Conservation (phyloP, 169 alveolate genomes). For the Plasmodium gaboni region DNA sequence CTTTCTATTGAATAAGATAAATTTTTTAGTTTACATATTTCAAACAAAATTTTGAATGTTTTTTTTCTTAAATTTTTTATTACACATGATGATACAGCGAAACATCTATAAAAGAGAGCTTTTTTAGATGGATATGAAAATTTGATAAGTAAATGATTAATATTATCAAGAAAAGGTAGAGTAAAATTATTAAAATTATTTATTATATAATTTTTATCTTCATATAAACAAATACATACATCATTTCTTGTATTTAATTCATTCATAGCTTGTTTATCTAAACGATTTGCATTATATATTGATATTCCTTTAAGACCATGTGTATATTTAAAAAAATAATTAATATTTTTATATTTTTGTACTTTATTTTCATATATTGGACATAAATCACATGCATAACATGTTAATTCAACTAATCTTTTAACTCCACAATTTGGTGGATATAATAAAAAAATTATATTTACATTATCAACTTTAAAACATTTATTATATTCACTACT, state of each 20-base stretch:
- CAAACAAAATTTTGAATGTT: conserved; percentile 19
- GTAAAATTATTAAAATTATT: conserved; percentile 2
- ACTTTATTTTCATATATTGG: conserved; percentile 64
- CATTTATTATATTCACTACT: background rate
- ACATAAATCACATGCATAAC: conserved; percentile 61
- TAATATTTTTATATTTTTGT: conserved; percentile 61
- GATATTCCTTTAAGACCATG: conserved; percentile 69
- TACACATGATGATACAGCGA: conserved; percentile 45
- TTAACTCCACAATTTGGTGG: conserved; percentile 68
- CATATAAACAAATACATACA: conserved; percentile 50
- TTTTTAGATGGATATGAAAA: conserved; percentile 35
- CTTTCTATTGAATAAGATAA: conserved; percentile 47
- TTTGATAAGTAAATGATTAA: conserved; percentile 39
- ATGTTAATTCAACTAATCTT: conserved; percentile 41
- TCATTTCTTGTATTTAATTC: conserved; percentile 49
- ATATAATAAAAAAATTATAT: conserved; percentile 38
- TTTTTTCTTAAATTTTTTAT: conserved; percentile 32
- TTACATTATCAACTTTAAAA: background rate
- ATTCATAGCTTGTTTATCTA: conserved; percentile 18
- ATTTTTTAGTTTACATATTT: conserved; percentile 35
- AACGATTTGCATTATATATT: conserved; percentile 51
- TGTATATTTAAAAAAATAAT: conserved; percentile 63
- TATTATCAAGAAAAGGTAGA: conserved; percentile 27
- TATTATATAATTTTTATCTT: conserved; percentile 39
- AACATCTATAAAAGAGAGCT: conserved; percentile 35